Base-by-base conservation (phyloP, 192 early-diverging fungal species). In the Podila minutissima region DNA sequence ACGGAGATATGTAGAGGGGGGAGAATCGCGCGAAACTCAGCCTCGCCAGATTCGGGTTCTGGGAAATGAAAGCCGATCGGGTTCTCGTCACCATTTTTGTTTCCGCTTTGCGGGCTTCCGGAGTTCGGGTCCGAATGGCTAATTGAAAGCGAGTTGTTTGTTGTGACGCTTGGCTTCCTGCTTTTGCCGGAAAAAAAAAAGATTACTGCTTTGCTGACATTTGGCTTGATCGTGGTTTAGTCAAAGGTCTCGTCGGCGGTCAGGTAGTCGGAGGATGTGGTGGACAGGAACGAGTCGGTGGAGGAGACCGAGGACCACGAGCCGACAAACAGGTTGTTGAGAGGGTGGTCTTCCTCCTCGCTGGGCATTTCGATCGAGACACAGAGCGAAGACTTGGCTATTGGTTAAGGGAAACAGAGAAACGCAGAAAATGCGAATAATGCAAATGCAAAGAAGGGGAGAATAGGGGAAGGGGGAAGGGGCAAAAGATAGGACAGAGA, bases 211-310 rank as follows among this genome's bases (percentile, higher is more conserved):
- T 32, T 5, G 31, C 60, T 19, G 60, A 13, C 29, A 60, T 60
- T 61, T 65, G 48, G 2, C 29, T 66, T 24, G 41, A 22, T 28
- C 50, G 11, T 37, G 20, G 29, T 33, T 67, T 58, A 67, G 35
- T 67, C 66, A 58, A 58, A 67, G 12, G 37, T 70, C 67, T 70
- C 74, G 10, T 76, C 57, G n/a, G 74, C 74, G 29, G 74, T 76
- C 31, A 51, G 48, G 51, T 76, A 76, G 48, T 61, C 62, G 48
- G 74, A 69, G 8, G 74, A 76, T 6, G 29, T 29, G 4, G 68
- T 38, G 15, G 74, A 76, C 22, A 76, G 24, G 63, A 53, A 76
- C 15, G 74, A 63, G 10, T 61, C 68, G 12, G 74, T 66, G 20
- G 74, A 69, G 17, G 61, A 69, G 29, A 69, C 33, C 4, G 74